These are phyloP conservation scores for Dillenia suffruticosa DNA, from an alignment of 164 flowering plant genomes.

Conservation along the genomic window DNA sequence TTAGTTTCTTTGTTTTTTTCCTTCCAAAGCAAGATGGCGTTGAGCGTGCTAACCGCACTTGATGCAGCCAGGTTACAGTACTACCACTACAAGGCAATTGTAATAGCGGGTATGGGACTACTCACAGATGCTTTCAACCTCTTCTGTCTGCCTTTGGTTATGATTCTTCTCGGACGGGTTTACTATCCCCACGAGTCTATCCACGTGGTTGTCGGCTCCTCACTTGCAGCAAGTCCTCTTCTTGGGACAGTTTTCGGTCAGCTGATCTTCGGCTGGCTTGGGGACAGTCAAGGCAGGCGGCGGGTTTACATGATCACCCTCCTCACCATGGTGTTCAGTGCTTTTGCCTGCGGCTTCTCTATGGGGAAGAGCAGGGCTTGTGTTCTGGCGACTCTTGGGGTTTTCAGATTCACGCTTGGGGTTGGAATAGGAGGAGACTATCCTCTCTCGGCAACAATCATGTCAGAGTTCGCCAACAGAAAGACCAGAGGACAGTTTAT, in stretches of 20 bases:
- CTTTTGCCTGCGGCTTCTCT: slow-evolving; percentile 42
- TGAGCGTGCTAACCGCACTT: slow-evolving; percentile 34
- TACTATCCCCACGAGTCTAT: slow-evolving; percentile 20
- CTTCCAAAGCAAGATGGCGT: slow-evolving; percentile 17
- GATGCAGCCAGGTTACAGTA: slow-evolving; percentile 36
- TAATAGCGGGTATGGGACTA: slow-evolving; percentile 53
- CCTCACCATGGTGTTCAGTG: slow-evolving; percentile 34
- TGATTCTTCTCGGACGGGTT: slow-evolving; percentile 35
- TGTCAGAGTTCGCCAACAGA: slow-evolving; percentile 28
- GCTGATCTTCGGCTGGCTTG: slow-evolving; percentile 44
- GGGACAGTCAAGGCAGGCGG: slow-evolving; percentile 41
- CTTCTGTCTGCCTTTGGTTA: slow-evolving; percentile 49
- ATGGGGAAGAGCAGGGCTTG: slow-evolving; percentile 26
- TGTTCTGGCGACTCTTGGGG: slow-evolving; percentile 25
- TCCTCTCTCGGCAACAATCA: slow-evolving; percentile 22
- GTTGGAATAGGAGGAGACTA: slow-evolving; percentile 28
- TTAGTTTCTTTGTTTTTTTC: too few relatives aligned
- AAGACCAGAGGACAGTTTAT: slow-evolving; percentile 23
- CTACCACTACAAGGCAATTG: slow-evolving; percentile 49
- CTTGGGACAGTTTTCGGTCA: slow-evolving; percentile 44
- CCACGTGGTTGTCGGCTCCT: slow-evolving; percentile 22
- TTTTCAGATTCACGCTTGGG: slow-evolving; percentile 24
- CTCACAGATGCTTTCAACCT: slow-evolving; percentile 47
- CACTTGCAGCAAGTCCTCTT: slow-evolving; percentile 29
- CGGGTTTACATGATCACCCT: slow-evolving; percentile 29